phyloP scores from a whole-genome alignment of 176 grass and related monocot genomes.

The Triticum aestivum region DNA sequence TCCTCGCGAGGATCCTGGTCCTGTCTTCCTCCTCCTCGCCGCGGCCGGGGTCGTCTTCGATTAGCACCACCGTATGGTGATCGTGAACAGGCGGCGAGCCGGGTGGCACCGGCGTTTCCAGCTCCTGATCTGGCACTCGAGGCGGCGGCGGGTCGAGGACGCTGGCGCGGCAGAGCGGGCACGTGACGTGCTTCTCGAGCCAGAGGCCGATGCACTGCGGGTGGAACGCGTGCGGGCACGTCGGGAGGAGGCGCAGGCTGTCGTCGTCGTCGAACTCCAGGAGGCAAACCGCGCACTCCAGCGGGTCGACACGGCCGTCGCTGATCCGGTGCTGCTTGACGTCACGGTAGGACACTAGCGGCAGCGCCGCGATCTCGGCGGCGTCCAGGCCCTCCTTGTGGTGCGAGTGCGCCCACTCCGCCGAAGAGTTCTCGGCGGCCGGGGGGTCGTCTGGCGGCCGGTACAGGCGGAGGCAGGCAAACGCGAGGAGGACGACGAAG shows the following conservation, averaged over 20 bases:
- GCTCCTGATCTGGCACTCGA: no score
- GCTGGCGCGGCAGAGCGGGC: constrained; percentile 49
- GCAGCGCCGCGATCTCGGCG: constrained; percentile 35
- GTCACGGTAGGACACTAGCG: constrained; percentile 38
- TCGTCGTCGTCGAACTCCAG: constrained; percentile 52
- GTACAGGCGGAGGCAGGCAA: constrained; percentile 41
- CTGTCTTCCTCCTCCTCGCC: neutral
- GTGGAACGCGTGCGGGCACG: constrained; percentile 64
- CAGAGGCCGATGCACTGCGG: constrained; percentile 58
- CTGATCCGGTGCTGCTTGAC: constrained; percentile 27
- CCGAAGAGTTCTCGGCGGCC: neutral
- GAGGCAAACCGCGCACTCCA: constrained; percentile 67
- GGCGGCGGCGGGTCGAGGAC: constrained; percentile 30
- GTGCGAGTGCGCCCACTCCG: neutral
- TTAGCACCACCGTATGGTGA: neutral
- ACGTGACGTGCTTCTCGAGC: constrained; percentile 51
- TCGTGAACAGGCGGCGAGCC: neutral
- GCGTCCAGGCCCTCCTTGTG: constrained; percentile 31
- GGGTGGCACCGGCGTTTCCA: neutral
- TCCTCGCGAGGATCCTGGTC: constrained; percentile 14
- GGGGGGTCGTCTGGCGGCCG: neutral
- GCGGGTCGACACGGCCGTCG: neutral
- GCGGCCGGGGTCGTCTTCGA: neutral
- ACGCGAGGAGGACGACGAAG: constrained; percentile 33
- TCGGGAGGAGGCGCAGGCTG: constrained; percentile 51